Evolutionary conservation across 2,329 filamentous ascomycete genomes (phyloP).

Genomic region (Coniochaeta sp.): DNA sequence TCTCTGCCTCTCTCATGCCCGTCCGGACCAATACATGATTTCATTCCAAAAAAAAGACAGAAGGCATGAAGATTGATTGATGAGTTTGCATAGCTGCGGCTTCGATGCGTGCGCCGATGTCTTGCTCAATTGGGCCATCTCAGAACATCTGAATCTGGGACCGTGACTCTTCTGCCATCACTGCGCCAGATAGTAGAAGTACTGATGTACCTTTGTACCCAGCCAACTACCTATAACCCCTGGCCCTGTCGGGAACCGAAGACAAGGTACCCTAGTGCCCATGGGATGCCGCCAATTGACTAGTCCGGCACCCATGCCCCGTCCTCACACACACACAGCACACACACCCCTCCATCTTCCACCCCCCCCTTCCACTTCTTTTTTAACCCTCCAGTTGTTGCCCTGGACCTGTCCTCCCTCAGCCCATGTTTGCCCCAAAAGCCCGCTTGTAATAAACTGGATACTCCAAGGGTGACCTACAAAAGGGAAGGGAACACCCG

Average conservation of each 20-base stretch:
- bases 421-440: background rate
- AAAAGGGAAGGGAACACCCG: slow-evolving; percentile 1
- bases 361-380: background rate
- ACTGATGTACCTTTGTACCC: background rate
- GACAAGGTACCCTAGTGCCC: slow-evolving; percentile 1
- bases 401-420: too few relatives aligned
- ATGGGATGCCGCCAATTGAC: background rate
- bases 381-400: too few relatives aligned
- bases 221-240: background rate
- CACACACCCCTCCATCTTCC: background rate
- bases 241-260: background rate
- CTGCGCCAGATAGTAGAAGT: too few relatives aligned
- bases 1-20: background rate
- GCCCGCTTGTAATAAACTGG: background rate
- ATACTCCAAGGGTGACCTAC: background rate
- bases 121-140: too few relatives aligned
- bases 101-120: too few relatives aligned
- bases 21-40: too few relatives aligned
- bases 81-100: too few relatives aligned
- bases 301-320: background rate
- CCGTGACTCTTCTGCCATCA: too few relatives aligned
- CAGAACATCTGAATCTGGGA: too few relatives aligned
- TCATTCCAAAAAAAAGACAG: too few relatives aligned
- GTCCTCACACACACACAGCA: background rate
- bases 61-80: too few relatives aligned